Base-by-base conservation (phyloP, 306 rosid species). In the Amphicarpaea edgeworthii region DNA sequence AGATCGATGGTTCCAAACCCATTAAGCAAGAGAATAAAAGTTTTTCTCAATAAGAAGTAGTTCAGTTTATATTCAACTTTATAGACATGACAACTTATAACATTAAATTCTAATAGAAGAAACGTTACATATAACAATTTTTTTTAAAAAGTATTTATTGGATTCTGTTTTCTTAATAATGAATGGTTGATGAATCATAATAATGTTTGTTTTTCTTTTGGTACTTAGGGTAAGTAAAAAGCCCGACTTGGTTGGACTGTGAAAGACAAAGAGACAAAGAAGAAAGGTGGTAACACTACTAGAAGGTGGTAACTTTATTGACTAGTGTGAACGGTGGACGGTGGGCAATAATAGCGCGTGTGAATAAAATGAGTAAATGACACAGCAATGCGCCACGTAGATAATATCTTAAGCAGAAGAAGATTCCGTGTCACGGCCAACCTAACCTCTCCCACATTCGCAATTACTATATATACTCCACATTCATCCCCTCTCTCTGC, bases 261-360 rank as follows among this genome's bases (percentile, higher is more conserved):
- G 68, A 9, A 5, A 2, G 79, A 61, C 70, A 75, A 8, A 19
- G 37, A 30, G 37, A 30, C 7, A 1, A 41, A 34, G 5, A 16
- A 57, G 26, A 50, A 34, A 3, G 19, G 16, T 12, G 17, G 12
- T 0, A 30, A 0, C 1, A 30, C 6, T 30, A 30, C 7, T 30
- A 30, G 0, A 3, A 55, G 37, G 28, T 2, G 59, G 24, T 15
- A 20, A 26, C 14, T 68, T 43, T 9, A 23, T 77, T 70, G 54
- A 70, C 63, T 16, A 20, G 32, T 24, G 11, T 0, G 9, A 34
- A 70, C 0, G 7, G 20, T 32, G 10, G 20, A 20, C 7, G 17
- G 46, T 61, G 41, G 20, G 3, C 9, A 40, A 60, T 67, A 12
- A 77, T 54, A 41, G 64, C 70, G 84, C 82, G 77, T 70, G 82